Base-by-base conservation (phyloP, 169 alveolate species). In the Cryptosporidium meleagridis region DNA sequence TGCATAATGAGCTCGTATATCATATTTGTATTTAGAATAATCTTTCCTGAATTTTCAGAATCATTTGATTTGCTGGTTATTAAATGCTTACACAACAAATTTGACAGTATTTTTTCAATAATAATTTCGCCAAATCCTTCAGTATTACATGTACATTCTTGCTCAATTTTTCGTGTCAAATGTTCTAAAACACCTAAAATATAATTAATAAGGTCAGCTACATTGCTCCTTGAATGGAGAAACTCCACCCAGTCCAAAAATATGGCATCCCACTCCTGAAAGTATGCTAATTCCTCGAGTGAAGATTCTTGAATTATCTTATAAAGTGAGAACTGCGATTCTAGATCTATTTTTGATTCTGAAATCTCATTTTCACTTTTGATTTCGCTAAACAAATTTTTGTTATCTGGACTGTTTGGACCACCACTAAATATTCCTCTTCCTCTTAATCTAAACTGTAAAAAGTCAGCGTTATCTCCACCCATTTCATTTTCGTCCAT, bases 401-500 rank as follows among this genome's bases (percentile, higher is more conserved):
- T 33, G 62, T 59, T 73, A 9, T 73, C 86, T 33, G 86, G 86
- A 12, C 71, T 73, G 37, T 73, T 73, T 23, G 86, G 71, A 6
- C 86, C 86, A 31, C 86, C 86, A 73, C 86, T 73, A 35, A 73
- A 73, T 35, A 73, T 73, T 39, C 86, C 86, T 18, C 68, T 31
- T 3, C 86, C 86, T n/a, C 86, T 73, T 39, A 73, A 73, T 52
- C 86, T 73, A 37, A 73, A 73, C 55, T 73, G 86, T 41, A 73
- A 33, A 18, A 59, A 73, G 62, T 73, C 86, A 52, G 26, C 51
- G 33, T 37, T 29, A 29, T 55, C 68, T 53, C 21, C 23, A 16
- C 16, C 53, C 52, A 55, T 35, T 55, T 73, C 86, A 55, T 73
- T 70, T 41, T 73, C 86, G 21, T 55, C 61, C 86, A 73, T 73